Evolutionary conservation across 2,329 filamentous ascomycete genomes (phyloP).

Genomic region (Botrytis byssoidea): DNA sequence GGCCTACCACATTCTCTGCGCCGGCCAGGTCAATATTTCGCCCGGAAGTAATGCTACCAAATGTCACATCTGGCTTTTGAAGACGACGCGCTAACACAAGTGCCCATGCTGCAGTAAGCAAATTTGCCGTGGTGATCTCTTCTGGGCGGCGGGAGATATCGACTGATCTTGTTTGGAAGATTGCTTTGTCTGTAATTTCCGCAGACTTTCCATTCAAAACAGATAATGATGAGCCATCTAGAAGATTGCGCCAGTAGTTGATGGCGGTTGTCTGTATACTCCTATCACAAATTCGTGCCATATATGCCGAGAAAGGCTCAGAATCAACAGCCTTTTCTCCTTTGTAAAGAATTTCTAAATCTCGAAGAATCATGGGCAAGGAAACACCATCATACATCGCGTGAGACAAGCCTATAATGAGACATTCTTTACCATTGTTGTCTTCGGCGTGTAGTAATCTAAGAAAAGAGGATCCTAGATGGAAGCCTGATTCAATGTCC

Average conservation of each 20-base stretch:
- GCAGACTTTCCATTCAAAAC: conserved; percentile 22
- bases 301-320: conserved; percentile 44
- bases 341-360: conserved; percentile 38
- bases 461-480: conserved; percentile 43
- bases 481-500: conserved; percentile 42
- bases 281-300: conserved; percentile 29
- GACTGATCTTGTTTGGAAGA: conserved; percentile 38
- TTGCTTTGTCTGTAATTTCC: conserved; percentile 31
- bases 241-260: conserved; percentile 47
- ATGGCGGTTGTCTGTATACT: conserved; percentile 37
- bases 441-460: conserved; percentile 34
- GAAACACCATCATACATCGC: conserved; percentile 65
- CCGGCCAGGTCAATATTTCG: conserved; percentile 42
- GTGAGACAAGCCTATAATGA: conserved; percentile 50
- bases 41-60: conserved; percentile 42
- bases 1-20: conserved; percentile 45
- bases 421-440: conserved; percentile 35
- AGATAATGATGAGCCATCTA: conserved; percentile 39
- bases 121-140: conserved; percentile 44
- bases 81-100: conserved; percentile 41
- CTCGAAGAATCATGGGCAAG: conserved; percentile 40
- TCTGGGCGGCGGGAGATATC: conserved; percentile 31
- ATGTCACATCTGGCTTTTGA: conserved; percentile 29
- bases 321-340: conserved; percentile 35
- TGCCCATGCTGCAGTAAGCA: conserved; percentile 47